These are phyloP conservation scores for Myriosclerotinia duriaeana DNA, from an alignment of 2,329 filamentous ascomycete genomes.

Conservation along the genomic window DNA sequence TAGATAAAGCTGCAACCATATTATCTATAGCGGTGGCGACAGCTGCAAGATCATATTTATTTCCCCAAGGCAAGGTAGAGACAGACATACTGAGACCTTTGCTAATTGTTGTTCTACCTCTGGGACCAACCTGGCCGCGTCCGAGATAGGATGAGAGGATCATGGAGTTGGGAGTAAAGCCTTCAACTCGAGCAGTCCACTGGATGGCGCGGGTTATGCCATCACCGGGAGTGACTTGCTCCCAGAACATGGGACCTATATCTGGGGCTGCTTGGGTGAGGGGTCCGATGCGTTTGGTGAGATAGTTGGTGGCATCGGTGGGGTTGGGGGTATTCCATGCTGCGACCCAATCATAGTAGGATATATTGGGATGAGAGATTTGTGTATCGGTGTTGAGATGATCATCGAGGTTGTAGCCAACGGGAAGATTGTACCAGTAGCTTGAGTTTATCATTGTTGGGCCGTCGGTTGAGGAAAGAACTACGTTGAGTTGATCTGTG, in stretches of 20 bases:
- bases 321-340: constrained; percentile 53
- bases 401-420: constrained; percentile 59
- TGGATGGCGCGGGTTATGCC: constrained; percentile 63
- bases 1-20: constrained; percentile 54
- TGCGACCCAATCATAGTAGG: constrained; percentile 65
- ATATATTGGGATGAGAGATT: constrained; percentile 51
- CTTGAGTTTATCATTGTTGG: constrained; percentile 50
- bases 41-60: constrained; percentile 59
- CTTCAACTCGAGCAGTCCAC: constrained; percentile 65
- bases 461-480: constrained; percentile 51
- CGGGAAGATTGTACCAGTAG: constrained; percentile 58
- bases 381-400: constrained; percentile 58
- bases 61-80: constrained; percentile 51
- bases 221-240: constrained; percentile 57
- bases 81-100: constrained; percentile 58
- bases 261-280: constrained; percentile 65
- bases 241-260: constrained; percentile 62
- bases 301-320: constrained; percentile 47
- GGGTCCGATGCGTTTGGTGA: constrained; percentile 56
- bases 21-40: constrained; percentile 65
- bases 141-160: constrained; percentile 61
- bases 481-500: constrained; percentile 47
- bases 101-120: constrained; percentile 61
- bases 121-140: constrained; percentile 57
- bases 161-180: constrained; percentile 36